Percentiles rank a stretch among this genome's conserved stretches.
These are phyloP conservation scores for Luzula sylvatica DNA, from an alignment of 176 grass and related monocot genomes.

Conservation along the genomic window DNA sequence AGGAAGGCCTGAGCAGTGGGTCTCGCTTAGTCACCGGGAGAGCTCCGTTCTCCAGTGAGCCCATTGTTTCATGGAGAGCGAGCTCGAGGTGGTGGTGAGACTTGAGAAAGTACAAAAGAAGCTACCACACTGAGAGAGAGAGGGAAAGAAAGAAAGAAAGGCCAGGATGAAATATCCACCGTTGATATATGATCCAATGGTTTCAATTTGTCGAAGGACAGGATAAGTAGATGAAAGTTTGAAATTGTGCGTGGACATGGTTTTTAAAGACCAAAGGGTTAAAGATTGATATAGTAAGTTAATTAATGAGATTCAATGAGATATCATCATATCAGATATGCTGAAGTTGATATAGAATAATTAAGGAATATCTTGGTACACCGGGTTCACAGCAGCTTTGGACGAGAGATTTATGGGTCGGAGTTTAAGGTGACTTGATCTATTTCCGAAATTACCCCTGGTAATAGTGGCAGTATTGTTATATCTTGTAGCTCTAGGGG, in stretches of 20 bases:
- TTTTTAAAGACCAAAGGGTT: no score
- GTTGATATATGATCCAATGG: slow-evolving; percentile 18
- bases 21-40: slow-evolving; percentile 30
- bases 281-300: no score
- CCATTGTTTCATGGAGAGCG: slow-evolving; percentile 38
- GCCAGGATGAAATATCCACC: neutral
- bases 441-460: no score
- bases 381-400: no score
- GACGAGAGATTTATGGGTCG: no score
- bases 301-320: no score
- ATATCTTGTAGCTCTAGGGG: no score
- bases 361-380: no score
- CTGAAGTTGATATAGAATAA: no score
- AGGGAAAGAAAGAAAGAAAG: neutral
- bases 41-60: slow-evolving; percentile 48
- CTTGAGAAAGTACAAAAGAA: slow-evolving; percentile 19
- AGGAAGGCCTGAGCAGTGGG: slow-evolving; percentile 9
- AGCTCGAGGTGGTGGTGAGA: slow-evolving; percentile 5
- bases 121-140: slow-evolving; percentile 13
- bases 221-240: neutral
- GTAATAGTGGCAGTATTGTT: no score
- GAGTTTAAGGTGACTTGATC: no score
- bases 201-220: neutral
- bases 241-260: neutral
- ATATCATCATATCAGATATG: no score